Conservation (phyloP, 2,329 filamentous ascomycete genomes). For the Cladosporium sp. region DNA sequence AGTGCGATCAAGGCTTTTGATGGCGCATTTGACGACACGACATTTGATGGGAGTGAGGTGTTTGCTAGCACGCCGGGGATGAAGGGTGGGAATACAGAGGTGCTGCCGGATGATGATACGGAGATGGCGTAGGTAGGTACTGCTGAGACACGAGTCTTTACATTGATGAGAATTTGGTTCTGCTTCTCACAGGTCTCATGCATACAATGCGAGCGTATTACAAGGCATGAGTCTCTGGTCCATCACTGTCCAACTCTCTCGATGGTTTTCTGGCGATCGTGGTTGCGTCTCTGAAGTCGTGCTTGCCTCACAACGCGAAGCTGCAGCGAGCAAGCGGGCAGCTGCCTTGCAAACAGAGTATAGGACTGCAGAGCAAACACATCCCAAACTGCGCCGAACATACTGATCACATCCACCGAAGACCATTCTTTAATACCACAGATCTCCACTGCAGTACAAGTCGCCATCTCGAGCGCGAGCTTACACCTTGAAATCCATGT, state of each 20-base stretch:
- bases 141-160: not conserved
- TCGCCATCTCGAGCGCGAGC: not conserved
- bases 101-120: constrained; percentile 21
- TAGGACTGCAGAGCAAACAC: not conserved
- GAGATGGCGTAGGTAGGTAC: constrained; percentile 12
- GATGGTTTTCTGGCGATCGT: not conserved
- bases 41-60: constrained; percentile 43
- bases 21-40: constrained; percentile 33
- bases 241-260: too few species aligned
- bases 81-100: constrained; percentile 10
- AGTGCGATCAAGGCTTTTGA: constrained; percentile 17
- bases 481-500: not conserved
- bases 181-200: not conserved
- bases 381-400: not conserved
- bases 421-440: not conserved
- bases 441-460: not conserved
- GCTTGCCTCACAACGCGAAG: not conserved
- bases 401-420: not conserved
- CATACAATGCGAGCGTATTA: not conserved
- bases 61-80: constrained; percentile 38
- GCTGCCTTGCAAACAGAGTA: not conserved
- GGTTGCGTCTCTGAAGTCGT: not conserved
- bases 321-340: not conserved
- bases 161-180: not conserved
- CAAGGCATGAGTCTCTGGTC: too few species aligned